phyloP scores from a whole-genome alignment of 306 rosid species.

The Cicer chorassanicum region DNA sequence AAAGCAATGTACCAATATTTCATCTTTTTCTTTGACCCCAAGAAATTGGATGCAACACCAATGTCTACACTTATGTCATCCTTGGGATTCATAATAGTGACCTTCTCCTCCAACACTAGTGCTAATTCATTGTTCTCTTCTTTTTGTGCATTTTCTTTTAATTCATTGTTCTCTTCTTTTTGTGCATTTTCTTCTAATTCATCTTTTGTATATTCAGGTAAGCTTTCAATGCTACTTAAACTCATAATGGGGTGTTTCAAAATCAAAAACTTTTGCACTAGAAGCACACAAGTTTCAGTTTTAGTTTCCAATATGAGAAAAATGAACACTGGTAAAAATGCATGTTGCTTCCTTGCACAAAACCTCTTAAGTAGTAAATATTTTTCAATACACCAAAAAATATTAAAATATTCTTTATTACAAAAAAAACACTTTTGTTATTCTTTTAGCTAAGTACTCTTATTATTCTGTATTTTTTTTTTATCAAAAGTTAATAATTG shows the following conservation, averaged over 20 bases:
- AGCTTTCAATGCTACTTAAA: conserved; percentile 14
- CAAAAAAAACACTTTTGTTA: not conserved
- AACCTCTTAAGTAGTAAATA: conserved; percentile 8
- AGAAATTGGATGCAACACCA: conserved; percentile 35
- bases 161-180: conserved; percentile 6
- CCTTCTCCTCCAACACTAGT: not conserved
- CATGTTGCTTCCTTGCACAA: not conserved
- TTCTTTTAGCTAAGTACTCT: not conserved
- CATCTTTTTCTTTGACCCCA: conserved; percentile 50
- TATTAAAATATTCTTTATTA: not conserved
- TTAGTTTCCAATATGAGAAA: conserved; percentile 31
- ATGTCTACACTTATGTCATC: conserved; percentile 6
- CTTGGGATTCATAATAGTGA: conserved; percentile 34
- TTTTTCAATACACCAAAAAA: not conserved
- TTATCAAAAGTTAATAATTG: not conserved
- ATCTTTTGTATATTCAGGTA: conserved; percentile 11
- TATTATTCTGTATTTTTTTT: not conserved
- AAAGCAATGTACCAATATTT: conserved; percentile 50
- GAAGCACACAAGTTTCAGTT: conserved; percentile 6
- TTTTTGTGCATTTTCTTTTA: not conserved
- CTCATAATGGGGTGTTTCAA: conserved; percentile 20
- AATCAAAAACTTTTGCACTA: conserved; percentile 11
- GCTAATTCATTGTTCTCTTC: conserved; percentile 15
- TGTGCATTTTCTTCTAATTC: not conserved
- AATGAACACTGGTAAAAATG: conserved; percentile 4